These are phyloP conservation scores for Aaosphaeria pasadenensis DNA, from an alignment of 2,329 filamentous ascomycete genomes.

Conservation along the genomic window DNA sequence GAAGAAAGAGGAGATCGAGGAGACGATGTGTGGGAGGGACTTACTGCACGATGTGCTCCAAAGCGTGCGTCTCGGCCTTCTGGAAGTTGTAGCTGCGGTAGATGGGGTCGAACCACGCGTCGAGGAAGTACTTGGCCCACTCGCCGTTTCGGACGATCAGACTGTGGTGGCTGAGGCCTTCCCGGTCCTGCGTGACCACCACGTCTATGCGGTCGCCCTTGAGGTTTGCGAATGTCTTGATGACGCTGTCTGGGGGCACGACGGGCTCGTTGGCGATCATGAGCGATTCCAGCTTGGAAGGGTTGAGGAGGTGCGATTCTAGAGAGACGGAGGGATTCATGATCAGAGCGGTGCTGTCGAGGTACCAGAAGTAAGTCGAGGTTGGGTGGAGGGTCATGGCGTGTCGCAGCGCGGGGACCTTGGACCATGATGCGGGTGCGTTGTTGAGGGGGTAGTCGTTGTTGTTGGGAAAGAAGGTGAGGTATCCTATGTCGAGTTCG, in stretches of 20 bases:
- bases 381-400: slow-evolving; percentile 78
- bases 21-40: slow-evolving; percentile 9
- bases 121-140: slow-evolving; percentile 89
- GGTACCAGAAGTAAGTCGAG: slow-evolving; percentile 79
- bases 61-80: slow-evolving; percentile 85
- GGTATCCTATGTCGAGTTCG: slow-evolving; percentile 65
- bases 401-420: slow-evolving; percentile 83
- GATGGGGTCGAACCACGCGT: slow-evolving; percentile 93
- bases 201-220: slow-evolving; percentile 75
- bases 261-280: slow-evolving; percentile 86
- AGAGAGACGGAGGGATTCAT: slow-evolving; percentile 75
- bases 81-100: slow-evolving; percentile 96
- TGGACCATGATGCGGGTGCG: slow-evolving; percentile 62
- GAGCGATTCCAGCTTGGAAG: slow-evolving; percentile 64
- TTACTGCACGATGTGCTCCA: slow-evolving; percentile 61
- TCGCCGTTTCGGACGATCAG: slow-evolving; percentile 79
- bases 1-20: slow-evolving; percentile 47
- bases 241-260: slow-evolving; percentile 93
- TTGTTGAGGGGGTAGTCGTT: slow-evolving; percentile 70
- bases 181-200: slow-evolving; percentile 78
- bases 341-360: slow-evolving; percentile 81
- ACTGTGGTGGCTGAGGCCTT: slow-evolving; percentile 73
- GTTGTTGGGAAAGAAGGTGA: slow-evolving; percentile 75
- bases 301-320: slow-evolving; percentile 67
- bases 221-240: slow-evolving; percentile 87